Evolutionary conservation across 2,329 filamentous ascomycete genomes (phyloP), one percentile per base, ranked within the genome.

Genomic region (Pseudopyricularia cyperi): DNA sequence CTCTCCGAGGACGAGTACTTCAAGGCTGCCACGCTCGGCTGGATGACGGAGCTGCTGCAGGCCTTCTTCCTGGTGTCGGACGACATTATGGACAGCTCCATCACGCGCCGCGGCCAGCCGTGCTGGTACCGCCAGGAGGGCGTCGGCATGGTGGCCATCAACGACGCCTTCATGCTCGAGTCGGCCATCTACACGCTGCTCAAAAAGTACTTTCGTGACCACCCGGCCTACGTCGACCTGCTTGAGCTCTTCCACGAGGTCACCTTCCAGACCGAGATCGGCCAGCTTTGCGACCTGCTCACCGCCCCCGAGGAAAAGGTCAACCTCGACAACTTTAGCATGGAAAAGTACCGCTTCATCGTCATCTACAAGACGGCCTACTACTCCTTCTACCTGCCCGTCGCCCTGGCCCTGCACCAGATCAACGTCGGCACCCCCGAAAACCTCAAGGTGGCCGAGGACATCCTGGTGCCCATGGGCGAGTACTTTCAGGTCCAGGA

Each of bases 401-500:
- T 98, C 52, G 91, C 89, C 9, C 80, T 98, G 46, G 88, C 93
- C 5, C 77, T 98, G 61, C 76, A 91, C 74, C 85, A 89, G 71
- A 80, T 90, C 59, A 83, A 89, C 64, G 76, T 90, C 55, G 93
- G 91, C 22, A 93, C 89, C 8, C 80, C 84, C 28, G 80, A 86
- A 71, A 97, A 96, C 75, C 82, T 98, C 55, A 85, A 91, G 72
- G 85, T 87, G 64, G 85, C 89, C 46, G 81, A 93, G 68, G 83
- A 90, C 59, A 96, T 98, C 64, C 82, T 98, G 55, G 95, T 98
- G 58, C 90, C 91, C 22, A 87, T 97, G 68, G 93, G 93, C 64
- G 90, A 97, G 74, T 98, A 98, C 77, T 98, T 98, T 80, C 93
- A 98, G 73, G 81, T 95, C 57, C 93, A 98, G 71, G 93, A 98